These are phyloP conservation scores for Pseudevernia furfuracea DNA, from an alignment of 495 filamentous ascomycete genomes.

Conservation along the genomic window DNA sequence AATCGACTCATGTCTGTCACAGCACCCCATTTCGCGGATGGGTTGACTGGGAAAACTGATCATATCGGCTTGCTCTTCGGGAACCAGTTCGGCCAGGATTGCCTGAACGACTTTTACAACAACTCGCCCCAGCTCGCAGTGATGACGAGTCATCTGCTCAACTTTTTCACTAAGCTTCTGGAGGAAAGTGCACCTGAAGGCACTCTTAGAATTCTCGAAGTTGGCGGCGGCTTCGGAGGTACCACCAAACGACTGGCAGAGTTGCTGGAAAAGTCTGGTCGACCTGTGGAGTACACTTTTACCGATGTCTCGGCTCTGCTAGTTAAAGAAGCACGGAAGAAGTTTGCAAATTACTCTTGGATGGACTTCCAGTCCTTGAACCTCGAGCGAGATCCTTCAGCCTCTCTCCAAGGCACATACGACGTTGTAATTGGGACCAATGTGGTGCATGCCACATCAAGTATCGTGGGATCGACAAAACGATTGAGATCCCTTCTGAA, in stretches of 20 bases:
- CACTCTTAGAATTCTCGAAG: constrained; percentile 20
- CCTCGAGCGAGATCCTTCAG: constrained; percentile 24
- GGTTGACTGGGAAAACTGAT: constrained; percentile 27
- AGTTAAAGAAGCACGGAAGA: constrained; percentile 17
- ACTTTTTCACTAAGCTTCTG: constrained; percentile 23
- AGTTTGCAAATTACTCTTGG: constrained; percentile 23
- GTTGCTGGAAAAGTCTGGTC: constrained; percentile 3
- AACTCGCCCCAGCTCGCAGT: constrained; percentile 25
- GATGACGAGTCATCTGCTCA: constrained; percentile 24
- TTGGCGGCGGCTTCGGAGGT: constrained; percentile 29
- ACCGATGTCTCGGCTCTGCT: constrained; percentile 33
- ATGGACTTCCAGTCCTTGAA: constrained; percentile 28
- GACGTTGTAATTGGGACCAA: constrained; percentile 43
- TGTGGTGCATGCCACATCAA: constrained; percentile 43
- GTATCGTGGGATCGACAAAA: constrained; percentile 28
- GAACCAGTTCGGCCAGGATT: constrained; percentile 18
- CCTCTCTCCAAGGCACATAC: constrained; percentile 22
- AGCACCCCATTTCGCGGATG: constrained; percentile 27
- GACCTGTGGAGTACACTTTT: constrained; percentile 32
- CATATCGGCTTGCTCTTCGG: constrained; percentile 29
- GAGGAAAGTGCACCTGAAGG: constrained; percentile 11
- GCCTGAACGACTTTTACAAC: constrained; percentile 27
- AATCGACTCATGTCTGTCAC: constrained; percentile 26
- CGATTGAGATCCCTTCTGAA: constrained; percentile 33
- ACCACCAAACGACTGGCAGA: constrained; percentile 21